Conservation (phyloP, 139 green algal species). For the Coelastrella sp. region DNA sequence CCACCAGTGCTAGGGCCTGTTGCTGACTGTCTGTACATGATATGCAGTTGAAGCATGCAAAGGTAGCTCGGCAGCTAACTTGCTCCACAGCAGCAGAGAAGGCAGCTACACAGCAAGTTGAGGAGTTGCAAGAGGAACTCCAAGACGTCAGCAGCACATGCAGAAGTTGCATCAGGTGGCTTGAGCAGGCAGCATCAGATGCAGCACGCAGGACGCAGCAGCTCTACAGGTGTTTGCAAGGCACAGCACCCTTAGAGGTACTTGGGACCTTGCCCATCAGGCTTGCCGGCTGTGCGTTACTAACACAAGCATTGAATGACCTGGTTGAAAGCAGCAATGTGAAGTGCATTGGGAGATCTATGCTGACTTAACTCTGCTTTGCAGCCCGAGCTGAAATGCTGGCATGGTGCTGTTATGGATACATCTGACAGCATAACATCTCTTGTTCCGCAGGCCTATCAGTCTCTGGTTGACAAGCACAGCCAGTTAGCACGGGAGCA, state of each 20-base stretch:
- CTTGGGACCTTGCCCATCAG: no score
- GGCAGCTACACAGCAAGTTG: constrained; percentile 49
- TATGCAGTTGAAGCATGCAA: constrained; percentile 72
- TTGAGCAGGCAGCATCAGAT: constrained; percentile 58
- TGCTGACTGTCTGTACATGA: no score
- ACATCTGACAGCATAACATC: no score
- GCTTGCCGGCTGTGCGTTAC: no score
- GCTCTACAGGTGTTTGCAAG: constrained; percentile 61
- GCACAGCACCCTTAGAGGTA: constrained; percentile 57
- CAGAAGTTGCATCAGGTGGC: constrained; percentile 64
- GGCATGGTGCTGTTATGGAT: no score
- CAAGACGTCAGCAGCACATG: constrained; percentile 51
- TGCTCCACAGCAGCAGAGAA: constrained; percentile 53
- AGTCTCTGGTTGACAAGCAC: constrained; percentile 64
- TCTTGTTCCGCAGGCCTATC: constrained; percentile 61
- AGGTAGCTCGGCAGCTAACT: constrained; percentile 66
- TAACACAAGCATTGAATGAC: no score
- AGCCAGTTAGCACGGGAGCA: constrained; percentile 47
- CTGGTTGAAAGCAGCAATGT: no score
- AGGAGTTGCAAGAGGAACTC: constrained; percentile 64
- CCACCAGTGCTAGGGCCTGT: no score
- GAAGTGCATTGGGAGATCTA: no score
- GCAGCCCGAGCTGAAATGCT: no score
- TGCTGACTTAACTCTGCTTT: no score
- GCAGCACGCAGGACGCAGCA: constrained; percentile 54